These are phyloP conservation scores for Aspergillus aculeatus DNA, from an alignment of 2,329 filamentous ascomycete genomes.

Conservation along the genomic window DNA sequence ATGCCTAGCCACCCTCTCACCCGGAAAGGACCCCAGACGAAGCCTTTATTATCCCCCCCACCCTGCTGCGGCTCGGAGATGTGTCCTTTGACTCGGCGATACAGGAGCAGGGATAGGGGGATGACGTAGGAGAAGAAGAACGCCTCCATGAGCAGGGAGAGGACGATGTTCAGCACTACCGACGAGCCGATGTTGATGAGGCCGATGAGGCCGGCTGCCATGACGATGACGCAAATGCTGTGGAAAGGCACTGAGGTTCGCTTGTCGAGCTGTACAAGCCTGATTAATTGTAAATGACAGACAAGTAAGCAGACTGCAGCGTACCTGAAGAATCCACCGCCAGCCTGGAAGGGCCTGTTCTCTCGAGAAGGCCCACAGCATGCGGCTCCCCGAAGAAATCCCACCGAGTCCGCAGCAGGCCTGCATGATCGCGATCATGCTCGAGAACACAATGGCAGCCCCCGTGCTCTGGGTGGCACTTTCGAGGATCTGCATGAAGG, in stretches of 20 bases:
- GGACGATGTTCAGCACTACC: slow-evolving; percentile 51
- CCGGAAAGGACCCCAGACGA: slow-evolving; percentile 27
- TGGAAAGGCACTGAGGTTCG: slow-evolving; percentile 23
- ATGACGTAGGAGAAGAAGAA: slow-evolving; percentile 52
- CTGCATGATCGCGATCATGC: background rate
- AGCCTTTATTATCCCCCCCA: slow-evolving; percentile 5
- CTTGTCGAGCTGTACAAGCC: background rate
- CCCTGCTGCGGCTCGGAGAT: slow-evolving; percentile 36
- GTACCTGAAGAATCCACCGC: slow-evolving; percentile 10
- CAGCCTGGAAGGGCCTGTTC: slow-evolving; percentile 32
- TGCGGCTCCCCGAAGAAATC: background rate
- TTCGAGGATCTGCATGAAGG: slow-evolving; percentile 36
- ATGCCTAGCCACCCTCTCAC: slow-evolving; percentile 44
- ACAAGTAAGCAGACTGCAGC: background rate
- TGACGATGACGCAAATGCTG: slow-evolving; percentile 26
- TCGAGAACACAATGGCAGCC: background rate
- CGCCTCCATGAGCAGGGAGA: slow-evolving; percentile 47
- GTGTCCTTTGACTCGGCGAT: slow-evolving; percentile 38
- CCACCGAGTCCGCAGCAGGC: background rate
- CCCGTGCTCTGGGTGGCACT: slow-evolving; percentile 24
- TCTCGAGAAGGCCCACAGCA: background rate
- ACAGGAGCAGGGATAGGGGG: slow-evolving; percentile 45
- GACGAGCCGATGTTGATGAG: slow-evolving; percentile 54
- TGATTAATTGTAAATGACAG: background rate
- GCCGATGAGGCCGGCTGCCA: slow-evolving; percentile 37